phyloP scores from a whole-genome alignment of 2,329 filamentous ascomycete species.

The Colletotrichum cuscutae region DNA sequence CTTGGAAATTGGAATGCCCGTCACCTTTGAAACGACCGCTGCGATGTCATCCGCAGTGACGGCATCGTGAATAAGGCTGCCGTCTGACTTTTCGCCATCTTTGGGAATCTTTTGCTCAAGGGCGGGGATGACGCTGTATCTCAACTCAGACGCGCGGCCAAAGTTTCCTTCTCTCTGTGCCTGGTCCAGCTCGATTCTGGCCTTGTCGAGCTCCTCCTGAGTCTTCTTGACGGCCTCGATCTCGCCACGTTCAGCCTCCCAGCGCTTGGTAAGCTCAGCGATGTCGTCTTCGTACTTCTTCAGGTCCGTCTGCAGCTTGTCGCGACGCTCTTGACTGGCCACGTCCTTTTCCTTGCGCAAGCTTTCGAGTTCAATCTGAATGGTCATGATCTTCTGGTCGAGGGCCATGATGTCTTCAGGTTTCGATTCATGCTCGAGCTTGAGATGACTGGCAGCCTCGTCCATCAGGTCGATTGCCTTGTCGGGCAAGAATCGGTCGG shows the following conservation, averaged over 20 bases:
- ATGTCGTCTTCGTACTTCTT: slow-evolving; percentile 82
- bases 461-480: slow-evolving; percentile 98
- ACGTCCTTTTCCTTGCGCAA: slow-evolving; percentile 94
- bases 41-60: slow-evolving; percentile 97
- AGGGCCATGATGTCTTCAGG: slow-evolving; percentile 93
- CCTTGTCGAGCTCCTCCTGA: slow-evolving; percentile 89
- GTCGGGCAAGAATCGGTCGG: slow-evolving; percentile 93
- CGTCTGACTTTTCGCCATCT: slow-evolving; percentile 66
- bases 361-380: slow-evolving; percentile 96
- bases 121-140: slow-evolving; percentile 86
- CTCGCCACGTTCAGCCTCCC: slow-evolving; percentile 89
- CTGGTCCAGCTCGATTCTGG: slow-evolving; percentile 85
- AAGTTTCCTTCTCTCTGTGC: slow-evolving; percentile 91
- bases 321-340: slow-evolving; percentile 85
- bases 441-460: slow-evolving; percentile 89
- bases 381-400: slow-evolving; percentile 95
- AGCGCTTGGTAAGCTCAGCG: slow-evolving; percentile 78
- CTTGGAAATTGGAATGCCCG: slow-evolving; percentile 92
- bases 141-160: slow-evolving; percentile 86
- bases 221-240: slow-evolving; percentile 88
- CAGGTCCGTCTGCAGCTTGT: slow-evolving; percentile 83
- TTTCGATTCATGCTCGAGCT: slow-evolving; percentile 95
- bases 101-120: slow-evolving; percentile 83
- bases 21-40: slow-evolving; percentile 87
- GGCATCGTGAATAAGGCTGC: slow-evolving; percentile 86